Conservation (phyloP, 257 asterid species). For the Linaria vulgaris region DNA sequence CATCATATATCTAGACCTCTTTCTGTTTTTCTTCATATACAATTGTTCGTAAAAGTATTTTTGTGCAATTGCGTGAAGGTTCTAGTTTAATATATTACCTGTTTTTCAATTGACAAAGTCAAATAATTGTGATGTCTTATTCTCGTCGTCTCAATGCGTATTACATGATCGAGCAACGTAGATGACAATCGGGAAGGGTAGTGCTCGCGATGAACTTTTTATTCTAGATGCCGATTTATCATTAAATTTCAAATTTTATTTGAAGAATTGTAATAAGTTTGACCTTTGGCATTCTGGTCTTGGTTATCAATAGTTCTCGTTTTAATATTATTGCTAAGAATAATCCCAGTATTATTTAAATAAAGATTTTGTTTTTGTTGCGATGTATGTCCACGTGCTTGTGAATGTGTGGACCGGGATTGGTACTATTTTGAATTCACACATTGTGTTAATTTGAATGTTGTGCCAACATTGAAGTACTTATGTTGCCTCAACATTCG, state of each 20-base stretch:
- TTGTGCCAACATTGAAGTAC: too few relatives aligned
- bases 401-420: too few relatives aligned
- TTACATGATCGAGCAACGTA: background rate
- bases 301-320: background rate
- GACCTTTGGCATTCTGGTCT: background rate
- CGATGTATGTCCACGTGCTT: too few relatives aligned
- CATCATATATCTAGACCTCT: too few relatives aligned
- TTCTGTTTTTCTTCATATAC: too few relatives aligned
- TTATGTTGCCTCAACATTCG: too few relatives aligned
- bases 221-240: background rate
- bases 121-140: conserved; percentile 3
- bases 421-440: too few relatives aligned
- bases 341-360: background rate
- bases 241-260: too few relatives aligned
- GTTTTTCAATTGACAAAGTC: background rate
- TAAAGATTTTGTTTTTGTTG: background rate
- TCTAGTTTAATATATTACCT: background rate
- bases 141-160: background rate
- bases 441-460: too few relatives aligned
- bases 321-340: background rate
- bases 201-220: background rate
- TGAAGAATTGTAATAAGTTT: background rate
- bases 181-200: background rate
- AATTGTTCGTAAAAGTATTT: too few relatives aligned
- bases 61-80: too few relatives aligned